Conservation (phyloP, 2,329 filamentous ascomycete species). For the Epicoccum sorghinum region DNA sequence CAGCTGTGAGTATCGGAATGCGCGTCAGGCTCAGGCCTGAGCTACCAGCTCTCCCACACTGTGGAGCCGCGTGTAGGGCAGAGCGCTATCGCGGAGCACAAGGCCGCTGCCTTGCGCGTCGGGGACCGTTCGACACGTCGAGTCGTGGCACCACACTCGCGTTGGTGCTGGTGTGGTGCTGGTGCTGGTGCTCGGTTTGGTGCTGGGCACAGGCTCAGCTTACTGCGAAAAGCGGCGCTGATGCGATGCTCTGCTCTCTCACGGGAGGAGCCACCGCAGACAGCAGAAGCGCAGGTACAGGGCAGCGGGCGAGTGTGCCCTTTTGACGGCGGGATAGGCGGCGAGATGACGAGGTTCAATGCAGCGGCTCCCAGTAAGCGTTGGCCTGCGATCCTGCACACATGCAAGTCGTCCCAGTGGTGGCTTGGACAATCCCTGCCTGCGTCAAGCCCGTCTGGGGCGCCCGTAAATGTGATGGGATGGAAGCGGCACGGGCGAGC, state of each 20-base stretch:
- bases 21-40: conserved; percentile 14
- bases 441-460: conserved; percentile 20
- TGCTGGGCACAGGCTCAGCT: too few species aligned
- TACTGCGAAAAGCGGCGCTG: not conserved
- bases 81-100: conserved; percentile 2
- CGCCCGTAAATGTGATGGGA: conserved; percentile 10
- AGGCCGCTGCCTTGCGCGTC: conserved; percentile 8
- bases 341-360: conserved; percentile 32
- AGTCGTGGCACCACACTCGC: not conserved
- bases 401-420: conserved; percentile 32
- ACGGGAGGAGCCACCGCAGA: not conserved
- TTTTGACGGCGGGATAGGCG: conserved; percentile 26
- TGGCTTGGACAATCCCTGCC: conserved; percentile 39
- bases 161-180: too few species aligned
- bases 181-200: too few species aligned
- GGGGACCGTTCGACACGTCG: not conserved
- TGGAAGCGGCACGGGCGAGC: conserved; percentile 16
- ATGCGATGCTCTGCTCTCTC: not conserved
- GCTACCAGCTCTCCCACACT: conserved; percentile 19
- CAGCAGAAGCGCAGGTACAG: not conserved
- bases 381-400: conserved; percentile 27
- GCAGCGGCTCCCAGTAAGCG: conserved; percentile 28
- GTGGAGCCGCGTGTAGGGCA: conserved; percentile 19
- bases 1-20: conserved; percentile 8
- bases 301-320: not conserved